phyloP scores from a whole-genome alignment of 148 eudicot species.

The Agrostemma githago region DNA sequence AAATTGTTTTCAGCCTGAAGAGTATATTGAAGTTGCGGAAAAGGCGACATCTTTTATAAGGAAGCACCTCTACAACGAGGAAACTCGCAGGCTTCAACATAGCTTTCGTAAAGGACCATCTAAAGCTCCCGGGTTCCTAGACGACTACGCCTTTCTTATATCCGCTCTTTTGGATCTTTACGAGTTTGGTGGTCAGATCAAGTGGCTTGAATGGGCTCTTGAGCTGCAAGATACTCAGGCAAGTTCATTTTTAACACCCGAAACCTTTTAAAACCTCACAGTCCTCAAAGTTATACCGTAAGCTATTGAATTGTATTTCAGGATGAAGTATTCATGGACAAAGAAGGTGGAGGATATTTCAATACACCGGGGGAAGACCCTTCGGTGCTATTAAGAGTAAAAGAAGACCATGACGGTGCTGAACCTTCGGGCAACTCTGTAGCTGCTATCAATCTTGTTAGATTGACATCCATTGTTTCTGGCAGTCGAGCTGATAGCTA shows the following conservation, averaged over 20 bases:
- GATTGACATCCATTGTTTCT: slow-evolving; percentile 56
- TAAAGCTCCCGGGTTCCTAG: slow-evolving; percentile 91
- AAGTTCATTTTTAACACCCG: slow-evolving; percentile 10
- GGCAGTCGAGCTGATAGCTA: slow-evolving; percentile 46
- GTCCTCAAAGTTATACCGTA: not conserved
- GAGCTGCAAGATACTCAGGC: slow-evolving; percentile 85
- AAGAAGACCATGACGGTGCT: slow-evolving; percentile 97
- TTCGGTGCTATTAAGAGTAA: slow-evolving; percentile 83
- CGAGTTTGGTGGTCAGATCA: slow-evolving; percentile 61
- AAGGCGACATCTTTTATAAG: slow-evolving; percentile 70
- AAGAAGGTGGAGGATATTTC: slow-evolving; percentile 82
- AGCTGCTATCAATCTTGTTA: slow-evolving; percentile 67
- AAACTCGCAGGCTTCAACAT: slow-evolving; percentile 62
- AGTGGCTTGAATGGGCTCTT: slow-evolving; percentile 86
- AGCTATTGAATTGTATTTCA: slow-evolving; percentile 18
- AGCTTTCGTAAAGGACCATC: slow-evolving; percentile 92
- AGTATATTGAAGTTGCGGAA: slow-evolving; percentile 75
- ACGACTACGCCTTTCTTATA: slow-evolving; percentile 89
- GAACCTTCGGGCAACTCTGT: slow-evolving; percentile 98
- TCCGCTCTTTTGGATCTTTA: slow-evolving; percentile 77
- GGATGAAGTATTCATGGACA: slow-evolving; percentile 91
- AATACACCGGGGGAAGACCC: slow-evolving; percentile 92
- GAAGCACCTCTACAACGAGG: slow-evolving; percentile 51
- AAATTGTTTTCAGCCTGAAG: slow-evolving; percentile 48
- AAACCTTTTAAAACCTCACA: not conserved